Percentiles rank a stretch among this genome's conserved stretches.
These are phyloP conservation scores for Crepidotus variabilis DNA, from an alignment of 768 basidiomycete species.

Conservation along the genomic window DNA sequence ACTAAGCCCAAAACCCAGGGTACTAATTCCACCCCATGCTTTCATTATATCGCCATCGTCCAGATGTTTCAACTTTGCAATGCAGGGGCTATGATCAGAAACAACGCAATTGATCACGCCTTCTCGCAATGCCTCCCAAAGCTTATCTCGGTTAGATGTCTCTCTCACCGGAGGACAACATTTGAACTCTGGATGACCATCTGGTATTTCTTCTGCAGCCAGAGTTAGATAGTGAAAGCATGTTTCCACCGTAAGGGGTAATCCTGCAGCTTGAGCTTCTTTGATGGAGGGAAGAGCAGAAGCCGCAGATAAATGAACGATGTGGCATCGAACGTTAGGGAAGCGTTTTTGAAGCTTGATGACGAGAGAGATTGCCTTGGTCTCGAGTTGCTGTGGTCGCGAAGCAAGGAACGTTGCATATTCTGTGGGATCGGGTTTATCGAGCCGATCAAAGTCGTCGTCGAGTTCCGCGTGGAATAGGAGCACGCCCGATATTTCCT, in stretches of 20 bases:
- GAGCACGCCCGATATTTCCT: conserved; percentile 70
- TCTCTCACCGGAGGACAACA: conserved; percentile 94
- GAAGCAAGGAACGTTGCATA: conserved; percentile 87
- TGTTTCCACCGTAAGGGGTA: conserved; percentile 88
- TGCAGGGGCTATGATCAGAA: conserved; percentile 94
- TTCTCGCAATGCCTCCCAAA: conserved; percentile 81
- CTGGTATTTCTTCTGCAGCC: conserved; percentile 65
- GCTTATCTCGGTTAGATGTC: conserved; percentile 59
- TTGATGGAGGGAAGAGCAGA: conserved; percentile 75
- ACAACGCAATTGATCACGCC: conserved; percentile 91
- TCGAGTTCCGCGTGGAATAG: conserved; percentile 93
- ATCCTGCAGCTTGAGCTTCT: conserved; percentile 57
- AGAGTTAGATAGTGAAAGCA: conserved; percentile 96
- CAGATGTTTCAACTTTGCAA: conserved; percentile 72
- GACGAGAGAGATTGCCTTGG: conserved; percentile 78
- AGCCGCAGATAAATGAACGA: conserved; percentile 92
- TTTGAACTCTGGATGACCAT: conserved; percentile 83
- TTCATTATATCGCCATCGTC: conserved; percentile 79
- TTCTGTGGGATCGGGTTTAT: conserved; percentile 35
- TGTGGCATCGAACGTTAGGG: conserved; percentile 78
- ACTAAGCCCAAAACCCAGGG: conserved; percentile 85
- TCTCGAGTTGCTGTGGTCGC: conserved; percentile 77
- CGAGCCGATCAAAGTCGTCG: conserved; percentile 7
- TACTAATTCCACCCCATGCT: conserved; percentile 95
- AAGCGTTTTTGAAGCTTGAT: conserved; percentile 56